A percentile compares a stretch with the other conserved stretches of the same genome.
These are phyloP conservation scores for Trametes cingulata DNA, from an alignment of 768 basidiomycete genomes.

Conservation along the genomic window DNA sequence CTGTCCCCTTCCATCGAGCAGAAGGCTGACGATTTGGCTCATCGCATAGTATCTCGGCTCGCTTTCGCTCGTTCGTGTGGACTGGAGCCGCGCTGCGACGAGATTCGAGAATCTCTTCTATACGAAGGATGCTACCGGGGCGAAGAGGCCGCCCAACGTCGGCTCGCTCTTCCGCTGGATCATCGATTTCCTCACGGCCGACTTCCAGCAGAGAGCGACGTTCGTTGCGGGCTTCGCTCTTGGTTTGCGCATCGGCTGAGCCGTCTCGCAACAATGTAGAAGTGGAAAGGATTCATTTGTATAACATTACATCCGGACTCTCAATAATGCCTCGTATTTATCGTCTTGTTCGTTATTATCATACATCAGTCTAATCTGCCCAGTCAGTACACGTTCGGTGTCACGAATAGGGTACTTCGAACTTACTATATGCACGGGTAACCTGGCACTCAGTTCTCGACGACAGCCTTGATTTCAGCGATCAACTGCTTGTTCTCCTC, in stretches of 20 bases:
- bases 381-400: background rate
- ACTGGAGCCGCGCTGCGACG: slow-evolving; percentile 69
- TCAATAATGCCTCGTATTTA: background rate
- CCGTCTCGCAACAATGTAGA: background rate
- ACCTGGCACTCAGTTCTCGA: background rate
- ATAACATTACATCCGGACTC: slow-evolving; percentile 1
- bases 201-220: slow-evolving; percentile 89
- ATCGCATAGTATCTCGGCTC: slow-evolving; percentile 74
- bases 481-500: slow-evolving; percentile 16
- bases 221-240: slow-evolving; percentile 83
- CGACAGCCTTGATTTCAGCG: slow-evolving; percentile 15
- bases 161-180: slow-evolving; percentile 63
- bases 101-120: slow-evolving; percentile 78
- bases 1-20: background rate
- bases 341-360: slow-evolving; percentile 48
- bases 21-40: background rate
- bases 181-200: slow-evolving; percentile 83
- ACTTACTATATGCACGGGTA: background rate
- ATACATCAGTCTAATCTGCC: slow-evolving; percentile 54
- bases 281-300: slow-evolving; percentile 1
- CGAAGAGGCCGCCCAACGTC: slow-evolving; percentile 61
- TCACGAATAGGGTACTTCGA: no score
- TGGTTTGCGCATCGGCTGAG: slow-evolving; percentile 77
- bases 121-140: slow-evolving; percentile 56
- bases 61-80: slow-evolving; percentile 67